Conservation (phyloP, 345 rosid genomes). For the Clarkia xantiana region DNA sequence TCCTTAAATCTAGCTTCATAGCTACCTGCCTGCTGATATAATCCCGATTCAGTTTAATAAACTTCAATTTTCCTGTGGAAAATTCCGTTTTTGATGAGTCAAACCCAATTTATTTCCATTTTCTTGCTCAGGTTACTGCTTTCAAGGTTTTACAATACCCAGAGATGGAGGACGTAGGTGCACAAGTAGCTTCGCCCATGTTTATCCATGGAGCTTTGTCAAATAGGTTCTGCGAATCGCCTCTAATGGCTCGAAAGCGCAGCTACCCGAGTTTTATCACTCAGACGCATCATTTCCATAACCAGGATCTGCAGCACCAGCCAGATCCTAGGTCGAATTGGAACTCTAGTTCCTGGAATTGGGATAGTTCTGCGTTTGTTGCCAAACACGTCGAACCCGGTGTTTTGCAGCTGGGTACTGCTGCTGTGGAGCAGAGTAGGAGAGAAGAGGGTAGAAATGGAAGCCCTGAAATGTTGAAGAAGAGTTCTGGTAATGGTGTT, state of each 20-base stretch:
- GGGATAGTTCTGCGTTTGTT: constrained; percentile 60
- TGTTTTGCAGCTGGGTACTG: constrained; percentile 21
- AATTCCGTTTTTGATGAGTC: neutral
- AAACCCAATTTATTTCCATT: neutral
- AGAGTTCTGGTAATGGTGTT: constrained; percentile 14
- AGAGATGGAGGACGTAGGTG: constrained; percentile 71
- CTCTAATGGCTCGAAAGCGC: constrained; percentile 50
- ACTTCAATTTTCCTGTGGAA: neutral
- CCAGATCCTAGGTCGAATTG: constrained; percentile 37
- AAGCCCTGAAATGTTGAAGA: constrained; percentile 10
- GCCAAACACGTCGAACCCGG: constrained; percentile 43
- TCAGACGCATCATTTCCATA: constrained; percentile 20
- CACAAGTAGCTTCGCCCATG: constrained; percentile 51
- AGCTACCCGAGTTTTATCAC: too few species aligned
- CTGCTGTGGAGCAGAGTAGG: constrained; percentile 11
- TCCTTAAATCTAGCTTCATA: neutral
- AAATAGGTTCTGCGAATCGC: constrained; percentile 22
- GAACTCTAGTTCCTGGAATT: constrained; percentile 63
- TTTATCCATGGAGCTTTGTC: constrained; percentile 43
- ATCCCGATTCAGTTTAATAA: neutral
- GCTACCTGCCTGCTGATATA: neutral
- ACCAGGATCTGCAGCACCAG: constrained; percentile 10
- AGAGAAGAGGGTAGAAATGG: constrained; percentile 9
- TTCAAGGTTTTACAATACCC: constrained; percentile 1
- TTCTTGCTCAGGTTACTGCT: constrained; percentile 5